Conservation (phyloP, 2,329 filamentous ascomycete species). For the Graphiopsis chlorocephala region DNA sequence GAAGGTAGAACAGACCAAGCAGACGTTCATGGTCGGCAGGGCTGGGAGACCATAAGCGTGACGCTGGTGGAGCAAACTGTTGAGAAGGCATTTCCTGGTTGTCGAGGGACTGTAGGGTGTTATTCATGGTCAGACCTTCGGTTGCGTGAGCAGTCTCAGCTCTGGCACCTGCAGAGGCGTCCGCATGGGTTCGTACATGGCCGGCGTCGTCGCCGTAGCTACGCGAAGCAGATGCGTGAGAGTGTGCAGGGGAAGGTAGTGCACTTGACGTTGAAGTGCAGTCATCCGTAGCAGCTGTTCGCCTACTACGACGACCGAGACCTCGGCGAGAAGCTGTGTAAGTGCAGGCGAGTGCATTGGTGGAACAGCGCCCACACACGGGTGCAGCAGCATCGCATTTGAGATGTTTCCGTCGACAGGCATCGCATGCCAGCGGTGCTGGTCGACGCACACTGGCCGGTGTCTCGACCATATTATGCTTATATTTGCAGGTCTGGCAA, state of each 20-base stretch:
- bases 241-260: background rate
- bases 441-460: background rate
- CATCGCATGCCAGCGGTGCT: conserved; percentile 32
- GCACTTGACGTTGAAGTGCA: background rate
- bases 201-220: background rate
- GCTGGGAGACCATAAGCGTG: conserved; percentile 13
- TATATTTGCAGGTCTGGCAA: background rate
- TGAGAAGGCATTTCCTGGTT: background rate
- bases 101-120: background rate
- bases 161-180: background rate
- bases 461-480: background rate
- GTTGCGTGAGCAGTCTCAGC: background rate
- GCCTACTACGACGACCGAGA: conserved; percentile 57
- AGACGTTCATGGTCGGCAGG: conserved; percentile 38
- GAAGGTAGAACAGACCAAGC: conserved; percentile 55
- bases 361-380: conserved; percentile 62
- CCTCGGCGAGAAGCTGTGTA: conserved; percentile 74
- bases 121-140: background rate
- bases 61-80: conserved; percentile 32
- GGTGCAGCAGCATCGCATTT: conserved; percentile 72
- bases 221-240: background rate
- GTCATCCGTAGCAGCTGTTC: conserved; percentile 27
- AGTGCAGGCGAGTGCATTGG: conserved; percentile 60
- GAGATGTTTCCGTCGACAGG: conserved; percentile 61
- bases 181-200: conserved; percentile 23